Conservation (phyloP, 176 grass and related monocot genomes). For the Metroxylon sagu region DNA sequence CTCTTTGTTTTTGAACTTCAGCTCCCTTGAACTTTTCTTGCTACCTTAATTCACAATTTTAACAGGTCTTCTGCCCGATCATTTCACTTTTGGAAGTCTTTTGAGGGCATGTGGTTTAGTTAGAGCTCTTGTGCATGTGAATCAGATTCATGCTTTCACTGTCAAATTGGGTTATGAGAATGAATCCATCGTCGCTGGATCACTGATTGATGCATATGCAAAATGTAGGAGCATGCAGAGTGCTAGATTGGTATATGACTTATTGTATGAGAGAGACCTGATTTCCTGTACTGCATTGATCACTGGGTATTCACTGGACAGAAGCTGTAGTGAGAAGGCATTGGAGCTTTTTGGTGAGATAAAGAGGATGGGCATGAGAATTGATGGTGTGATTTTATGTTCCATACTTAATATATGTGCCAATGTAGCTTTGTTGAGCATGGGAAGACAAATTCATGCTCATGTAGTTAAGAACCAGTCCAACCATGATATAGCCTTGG, state of each 20-base stretch:
- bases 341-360: slow-evolving; percentile 55
- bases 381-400: slow-evolving; percentile 55
- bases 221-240: slow-evolving; percentile 52
- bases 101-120: slow-evolving; percentile 45
- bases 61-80: slow-evolving; percentile 56
- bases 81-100: slow-evolving; percentile 63
- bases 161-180: slow-evolving; percentile 52
- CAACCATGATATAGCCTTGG: slow-evolving; percentile 43
- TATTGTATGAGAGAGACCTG: slow-evolving; percentile 40
- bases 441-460: slow-evolving; percentile 73
- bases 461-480: slow-evolving; percentile 38
- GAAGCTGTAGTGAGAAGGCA: slow-evolving; percentile 33
- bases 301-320: slow-evolving; percentile 54
- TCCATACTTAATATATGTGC: slow-evolving; percentile 67
- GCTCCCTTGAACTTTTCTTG: neutral
- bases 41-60: slow-evolving; percentile 4
- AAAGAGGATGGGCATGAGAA: slow-evolving; percentile 24
- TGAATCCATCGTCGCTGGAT: slow-evolving; percentile 37
- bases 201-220: slow-evolving; percentile 64
- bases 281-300: slow-evolving; percentile 64
- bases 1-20: neutral
- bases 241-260: slow-evolving; percentile 46
- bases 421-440: slow-evolving; percentile 35
- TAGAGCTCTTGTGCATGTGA: slow-evolving; percentile 22
- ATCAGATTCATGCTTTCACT: slow-evolving; percentile 46